These are phyloP conservation scores for Aureobasidium subglaciale DNA, from an alignment of 2,329 filamentous ascomycete genomes.

Conservation along the genomic window DNA sequence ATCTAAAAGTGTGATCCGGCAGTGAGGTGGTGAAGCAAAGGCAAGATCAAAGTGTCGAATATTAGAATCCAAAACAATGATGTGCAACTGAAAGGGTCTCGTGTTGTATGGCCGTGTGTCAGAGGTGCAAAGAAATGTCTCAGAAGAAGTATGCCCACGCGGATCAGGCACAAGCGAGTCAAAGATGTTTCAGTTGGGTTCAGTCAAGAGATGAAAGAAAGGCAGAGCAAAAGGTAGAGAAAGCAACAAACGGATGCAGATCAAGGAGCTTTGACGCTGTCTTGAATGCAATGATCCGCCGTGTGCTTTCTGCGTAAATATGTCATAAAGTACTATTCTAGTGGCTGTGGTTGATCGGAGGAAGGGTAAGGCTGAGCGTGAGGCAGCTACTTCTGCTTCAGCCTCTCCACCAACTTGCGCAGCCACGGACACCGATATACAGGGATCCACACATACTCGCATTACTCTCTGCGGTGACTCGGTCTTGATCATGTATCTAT, in stretches of 20 bases:
- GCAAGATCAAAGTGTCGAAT: background rate
- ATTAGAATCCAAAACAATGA: background rate
- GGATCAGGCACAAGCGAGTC: background rate
- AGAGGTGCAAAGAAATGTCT: background rate
- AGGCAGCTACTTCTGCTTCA: background rate
- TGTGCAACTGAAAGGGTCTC: conserved; percentile 3
- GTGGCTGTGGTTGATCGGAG: background rate
- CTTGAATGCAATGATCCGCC: background rate
- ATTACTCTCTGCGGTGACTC: too few relatives aligned
- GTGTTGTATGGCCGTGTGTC: background rate
- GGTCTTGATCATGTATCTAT: too few relatives aligned
- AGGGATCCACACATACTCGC: too few relatives aligned
- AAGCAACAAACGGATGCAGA: background rate
- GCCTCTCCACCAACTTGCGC: conserved; percentile 8
- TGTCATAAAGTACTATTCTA: background rate
- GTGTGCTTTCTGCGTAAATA: background rate
- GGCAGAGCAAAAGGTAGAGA: background rate
- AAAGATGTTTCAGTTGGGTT: conserved; percentile 2
- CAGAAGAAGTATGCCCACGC: background rate
- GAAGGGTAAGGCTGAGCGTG: too few relatives aligned
- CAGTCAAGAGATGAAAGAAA: background rate
- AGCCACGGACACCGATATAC: too few relatives aligned
- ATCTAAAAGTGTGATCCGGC: too few relatives aligned
- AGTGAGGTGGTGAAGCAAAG: background rate
- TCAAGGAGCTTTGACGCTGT: background rate